Evolutionary conservation across 352 stramenopile species (phyloP).

Genomic region (Globisporangium polare): DNA sequence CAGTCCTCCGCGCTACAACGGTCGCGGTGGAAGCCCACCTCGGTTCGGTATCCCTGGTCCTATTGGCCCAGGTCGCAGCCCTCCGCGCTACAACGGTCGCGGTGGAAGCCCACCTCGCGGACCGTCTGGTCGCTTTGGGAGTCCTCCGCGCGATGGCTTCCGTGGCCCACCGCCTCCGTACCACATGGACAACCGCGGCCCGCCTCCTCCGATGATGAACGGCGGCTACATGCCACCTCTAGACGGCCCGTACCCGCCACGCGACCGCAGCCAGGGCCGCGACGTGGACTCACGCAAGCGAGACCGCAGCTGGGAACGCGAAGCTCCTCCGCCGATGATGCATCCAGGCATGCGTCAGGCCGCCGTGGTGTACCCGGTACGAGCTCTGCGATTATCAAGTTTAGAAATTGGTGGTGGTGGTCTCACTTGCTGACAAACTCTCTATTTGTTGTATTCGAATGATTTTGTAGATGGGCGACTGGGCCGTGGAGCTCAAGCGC

Average conservation of each 20-base stretch:
- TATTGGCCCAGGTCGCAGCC: not conserved
- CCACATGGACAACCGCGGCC: conserved; percentile 32
- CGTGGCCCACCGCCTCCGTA: conserved; percentile 19
- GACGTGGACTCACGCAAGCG: conserved; percentile 11
- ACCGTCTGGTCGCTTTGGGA: not conserved
- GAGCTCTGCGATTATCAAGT: not conserved
- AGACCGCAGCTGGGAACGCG: conserved; percentile 18
- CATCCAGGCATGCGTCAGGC: conserved; percentile 6
- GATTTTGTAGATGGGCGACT: conserved; percentile 25
- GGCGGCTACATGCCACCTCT: conserved; percentile 13
- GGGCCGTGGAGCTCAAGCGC: conserved; percentile 46
- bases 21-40: not conserved
- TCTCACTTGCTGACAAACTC: not conserved
- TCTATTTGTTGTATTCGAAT: conserved; percentile 12
- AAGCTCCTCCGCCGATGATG: not conserved
- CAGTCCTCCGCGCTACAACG: not conserved
- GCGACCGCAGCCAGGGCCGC: conserved; percentile 21
- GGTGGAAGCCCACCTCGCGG: conserved; percentile 3
- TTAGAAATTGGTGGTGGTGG: not conserved
- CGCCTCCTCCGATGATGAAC: conserved; percentile 26
- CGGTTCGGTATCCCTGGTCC: conserved; percentile 1
- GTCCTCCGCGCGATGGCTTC: conserved; percentile 15
- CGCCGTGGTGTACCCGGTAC: conserved; percentile 14
- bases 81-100: not conserved
- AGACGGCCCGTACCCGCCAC: conserved; percentile 17